A percentile compares a stretch with the other conserved stretches of the same genome.
Evolutionary conservation across 768 basidiomycete genomes (phyloP).

Genomic region (Phlebiopsis gigantea): DNA sequence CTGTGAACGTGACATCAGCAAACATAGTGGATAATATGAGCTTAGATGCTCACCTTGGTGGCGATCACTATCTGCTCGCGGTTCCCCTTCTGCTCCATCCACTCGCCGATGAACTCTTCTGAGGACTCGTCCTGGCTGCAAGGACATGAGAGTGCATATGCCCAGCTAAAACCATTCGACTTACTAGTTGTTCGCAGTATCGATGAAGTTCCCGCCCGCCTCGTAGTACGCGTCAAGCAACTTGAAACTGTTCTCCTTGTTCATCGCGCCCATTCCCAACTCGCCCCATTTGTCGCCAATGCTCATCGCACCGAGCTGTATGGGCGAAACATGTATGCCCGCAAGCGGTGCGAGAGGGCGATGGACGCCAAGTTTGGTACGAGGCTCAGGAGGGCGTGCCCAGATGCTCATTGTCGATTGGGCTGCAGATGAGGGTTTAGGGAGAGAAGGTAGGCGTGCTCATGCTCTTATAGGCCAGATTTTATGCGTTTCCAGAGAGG

Average conservation of each 20-base stretch:
- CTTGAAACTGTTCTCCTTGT: constrained; percentile 32
- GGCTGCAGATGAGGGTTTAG: too few species aligned
- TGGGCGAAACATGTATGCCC: constrained; percentile 32
- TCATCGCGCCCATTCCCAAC: constrained; percentile 28
- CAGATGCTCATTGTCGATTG: constrained; percentile 8
- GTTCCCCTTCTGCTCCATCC: constrained; percentile 31
- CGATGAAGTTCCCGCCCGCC: constrained; percentile 25
- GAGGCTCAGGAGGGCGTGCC: constrained; percentile 6
- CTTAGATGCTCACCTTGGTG: constrained; percentile 18
- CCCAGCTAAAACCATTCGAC: background rate
- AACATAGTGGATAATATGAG: background rate
- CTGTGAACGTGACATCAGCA: constrained; percentile 9
- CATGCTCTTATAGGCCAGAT: too few species aligned
- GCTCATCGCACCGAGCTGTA: constrained; percentile 34
- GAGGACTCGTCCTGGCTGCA: constrained; percentile 29
- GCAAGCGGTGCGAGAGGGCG: constrained; percentile 31
- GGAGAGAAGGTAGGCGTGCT: too few species aligned
- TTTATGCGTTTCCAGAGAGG: too few species aligned
- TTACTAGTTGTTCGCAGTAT: constrained; percentile 27
- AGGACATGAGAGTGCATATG: background rate
- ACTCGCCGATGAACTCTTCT: constrained; percentile 37
- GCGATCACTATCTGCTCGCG: constrained; percentile 33
- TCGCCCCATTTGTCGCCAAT: constrained; percentile 33
- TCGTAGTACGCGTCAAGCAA: constrained; percentile 34
- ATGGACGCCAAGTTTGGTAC: constrained; percentile 22